These are phyloP conservation scores for Cucurbita pepo DNA, from an alignment of 306 rosid genomes.

Conservation along the genomic window DNA sequence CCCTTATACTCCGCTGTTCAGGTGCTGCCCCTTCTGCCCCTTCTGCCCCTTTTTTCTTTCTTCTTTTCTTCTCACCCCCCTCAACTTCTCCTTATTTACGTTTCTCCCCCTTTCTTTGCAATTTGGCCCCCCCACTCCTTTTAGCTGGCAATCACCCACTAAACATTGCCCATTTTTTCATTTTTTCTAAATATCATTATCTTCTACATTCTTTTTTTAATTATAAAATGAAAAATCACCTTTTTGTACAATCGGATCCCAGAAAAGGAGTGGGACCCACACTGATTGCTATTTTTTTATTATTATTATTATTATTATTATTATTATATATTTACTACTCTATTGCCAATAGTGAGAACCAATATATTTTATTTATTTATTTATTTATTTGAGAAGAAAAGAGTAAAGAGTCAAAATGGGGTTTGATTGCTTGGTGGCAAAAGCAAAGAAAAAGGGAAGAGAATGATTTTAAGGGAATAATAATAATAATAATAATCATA, in stretches of 20 bases:
- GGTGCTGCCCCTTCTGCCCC: slow-evolving; percentile 19
- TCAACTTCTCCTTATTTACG: background rate
- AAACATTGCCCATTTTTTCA: background rate
- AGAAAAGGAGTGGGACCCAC: too few species aligned
- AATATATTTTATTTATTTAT: background rate
- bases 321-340: too few species aligned
- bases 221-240: background rate
- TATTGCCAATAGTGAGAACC: slow-evolving; percentile 1
- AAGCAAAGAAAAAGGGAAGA: background rate
- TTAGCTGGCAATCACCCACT: slow-evolving; percentile 18
- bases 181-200: background rate
- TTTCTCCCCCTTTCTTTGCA: background rate
- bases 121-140: background rate
- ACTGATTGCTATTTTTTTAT: too few species aligned
- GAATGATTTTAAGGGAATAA: background rate
- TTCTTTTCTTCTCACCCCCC: background rate
- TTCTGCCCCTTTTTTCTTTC: background rate
- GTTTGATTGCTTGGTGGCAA: slow-evolving; percentile 21
- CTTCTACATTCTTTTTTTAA: background rate
- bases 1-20: slow-evolving; percentile 35
- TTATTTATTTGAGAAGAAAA: background rate
- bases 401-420: slow-evolving; percentile 13
- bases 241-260: background rate
- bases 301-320: too few species aligned
- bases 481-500: background rate